Evolutionary conservation across 1,284 basidiomycete genomes (phyloP).

Genomic region (Chalciporus sp.): DNA sequence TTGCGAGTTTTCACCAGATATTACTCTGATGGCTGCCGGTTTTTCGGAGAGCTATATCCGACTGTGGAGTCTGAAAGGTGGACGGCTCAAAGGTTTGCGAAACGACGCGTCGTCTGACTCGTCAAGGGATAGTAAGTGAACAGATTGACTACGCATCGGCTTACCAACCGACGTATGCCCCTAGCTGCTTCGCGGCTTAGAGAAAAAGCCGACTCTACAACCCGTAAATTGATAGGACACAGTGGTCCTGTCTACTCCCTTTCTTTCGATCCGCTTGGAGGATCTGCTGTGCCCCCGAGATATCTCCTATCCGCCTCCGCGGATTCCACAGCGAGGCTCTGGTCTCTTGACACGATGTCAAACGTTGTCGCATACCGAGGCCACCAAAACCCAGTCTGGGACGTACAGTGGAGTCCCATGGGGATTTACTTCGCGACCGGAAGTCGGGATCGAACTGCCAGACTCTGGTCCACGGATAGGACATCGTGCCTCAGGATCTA

Average conservation of each 20-base stretch:
- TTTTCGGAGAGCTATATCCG: conserved; percentile 96
- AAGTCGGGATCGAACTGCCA: conserved; percentile 91
- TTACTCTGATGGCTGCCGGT: conserved; percentile 93
- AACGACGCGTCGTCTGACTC: conserved; percentile 73
- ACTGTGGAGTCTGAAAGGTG: conserved; percentile 94
- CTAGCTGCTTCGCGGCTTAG: conserved; percentile 64
- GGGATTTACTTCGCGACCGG: conserved; percentile 98
- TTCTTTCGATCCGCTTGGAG: conserved; percentile 89
- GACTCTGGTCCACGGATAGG: conserved; percentile 95
- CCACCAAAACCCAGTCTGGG: conserved; percentile 98
- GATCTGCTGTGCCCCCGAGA: conserved; percentile 83
- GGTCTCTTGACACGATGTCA: conserved; percentile 95
- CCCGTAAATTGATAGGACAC: conserved; percentile 94
- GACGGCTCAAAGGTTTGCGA: conserved; percentile 78
- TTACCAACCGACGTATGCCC: conserved; percentile 9
- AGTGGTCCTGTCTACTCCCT: conserved; percentile 96
- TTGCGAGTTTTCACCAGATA: conserved; percentile 89
- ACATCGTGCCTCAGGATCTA: conserved; percentile 89
- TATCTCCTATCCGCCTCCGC: conserved; percentile 93
- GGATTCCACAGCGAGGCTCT: conserved; percentile 89
- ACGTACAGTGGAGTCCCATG: conserved; percentile 97
- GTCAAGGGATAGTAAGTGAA: conserved; percentile 66
- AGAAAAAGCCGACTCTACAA: conserved; percentile 79
- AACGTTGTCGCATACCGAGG: conserved; percentile 95
- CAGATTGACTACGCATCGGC: neutral